A percentile compares a stretch with the other conserved stretches of the same genome.
phyloP scores from a whole-genome alignment of 352 stramenopile genomes.

The Globisporangium canariense region DNA sequence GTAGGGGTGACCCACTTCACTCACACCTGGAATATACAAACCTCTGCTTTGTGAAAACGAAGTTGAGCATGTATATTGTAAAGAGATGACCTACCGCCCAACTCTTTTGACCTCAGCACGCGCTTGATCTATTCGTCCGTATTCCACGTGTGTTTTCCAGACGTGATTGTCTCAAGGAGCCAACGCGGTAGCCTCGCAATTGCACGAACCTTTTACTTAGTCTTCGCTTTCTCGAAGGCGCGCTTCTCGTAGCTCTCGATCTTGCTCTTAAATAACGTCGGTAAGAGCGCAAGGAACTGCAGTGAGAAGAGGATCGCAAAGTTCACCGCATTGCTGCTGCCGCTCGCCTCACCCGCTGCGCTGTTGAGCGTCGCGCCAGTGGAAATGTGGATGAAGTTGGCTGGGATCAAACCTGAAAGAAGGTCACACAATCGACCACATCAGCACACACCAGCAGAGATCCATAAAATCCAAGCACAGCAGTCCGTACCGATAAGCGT shows the following conservation, averaged over 20 bases:
- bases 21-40: too few relatives aligned
- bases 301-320: constrained; percentile 81
- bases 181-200: not conserved
- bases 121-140: not conserved
- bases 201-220: constrained; percentile 9
- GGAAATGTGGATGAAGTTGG: constrained; percentile 85
- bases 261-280: constrained; percentile 85
- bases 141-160: not conserved
- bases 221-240: constrained; percentile 66
- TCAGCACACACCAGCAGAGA: not conserved
- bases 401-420: constrained; percentile 52
- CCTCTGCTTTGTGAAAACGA: too few relatives aligned
- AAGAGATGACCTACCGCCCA: not conserved
- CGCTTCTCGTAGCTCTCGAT: constrained; percentile 81
- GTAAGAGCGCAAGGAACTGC: constrained; percentile 81
- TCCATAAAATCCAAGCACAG: too few relatives aligned
- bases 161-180: not conserved
- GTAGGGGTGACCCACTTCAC: too few relatives aligned
- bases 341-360: constrained; percentile 36
- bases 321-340: constrained; percentile 71
- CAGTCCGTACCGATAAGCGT: constrained; percentile 58
- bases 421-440: not conserved
- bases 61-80: not conserved
- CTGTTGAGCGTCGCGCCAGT: constrained; percentile 79
- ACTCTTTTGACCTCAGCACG: not conserved